These are phyloP conservation scores for Zarea fungicola DNA, from an alignment of 2,329 filamentous ascomycete species.

Conservation along the genomic window DNA sequence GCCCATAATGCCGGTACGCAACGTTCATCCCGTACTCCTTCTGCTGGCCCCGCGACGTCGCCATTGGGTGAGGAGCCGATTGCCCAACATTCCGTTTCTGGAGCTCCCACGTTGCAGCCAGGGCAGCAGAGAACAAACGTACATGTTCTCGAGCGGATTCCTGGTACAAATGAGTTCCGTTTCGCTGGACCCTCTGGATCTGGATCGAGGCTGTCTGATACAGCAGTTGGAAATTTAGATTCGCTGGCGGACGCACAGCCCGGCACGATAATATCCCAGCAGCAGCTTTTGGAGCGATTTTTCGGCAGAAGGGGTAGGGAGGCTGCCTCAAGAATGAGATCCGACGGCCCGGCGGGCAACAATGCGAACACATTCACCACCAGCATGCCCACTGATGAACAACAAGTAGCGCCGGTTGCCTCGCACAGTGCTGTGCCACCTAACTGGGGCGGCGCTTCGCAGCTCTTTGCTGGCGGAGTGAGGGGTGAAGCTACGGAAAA, in stretches of 20 bases:
- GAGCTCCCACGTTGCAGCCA: conserved; percentile 30
- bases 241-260: not conserved
- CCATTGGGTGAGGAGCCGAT: not conserved
- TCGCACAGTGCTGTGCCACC: conserved; percentile 44
- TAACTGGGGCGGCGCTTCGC: conserved; percentile 46
- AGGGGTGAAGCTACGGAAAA: conserved; percentile 9
- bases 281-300: conserved; percentile 1
- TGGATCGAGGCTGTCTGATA: not conserved
- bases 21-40: conserved; percentile 8
- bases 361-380: not conserved
- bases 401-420: conserved; percentile 30
- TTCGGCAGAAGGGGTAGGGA: conserved; percentile 14
- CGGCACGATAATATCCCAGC: not conserved
- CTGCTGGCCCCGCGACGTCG: conserved; percentile 8
- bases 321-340: not conserved
- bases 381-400: not conserved
- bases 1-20: not conserved
- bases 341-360: conserved; percentile 2
- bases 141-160: conserved; percentile 6
- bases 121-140: conserved; percentile 34
- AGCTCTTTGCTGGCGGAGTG: conserved; percentile 37
- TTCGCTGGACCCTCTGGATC: not conserved
- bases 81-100: not conserved
- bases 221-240: not conserved
- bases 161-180: conserved; percentile 5